These are phyloP conservation scores for Cladosporium sp. DNA, from an alignment of 2,329 filamentous ascomycete genomes.

Conservation along the genomic window DNA sequence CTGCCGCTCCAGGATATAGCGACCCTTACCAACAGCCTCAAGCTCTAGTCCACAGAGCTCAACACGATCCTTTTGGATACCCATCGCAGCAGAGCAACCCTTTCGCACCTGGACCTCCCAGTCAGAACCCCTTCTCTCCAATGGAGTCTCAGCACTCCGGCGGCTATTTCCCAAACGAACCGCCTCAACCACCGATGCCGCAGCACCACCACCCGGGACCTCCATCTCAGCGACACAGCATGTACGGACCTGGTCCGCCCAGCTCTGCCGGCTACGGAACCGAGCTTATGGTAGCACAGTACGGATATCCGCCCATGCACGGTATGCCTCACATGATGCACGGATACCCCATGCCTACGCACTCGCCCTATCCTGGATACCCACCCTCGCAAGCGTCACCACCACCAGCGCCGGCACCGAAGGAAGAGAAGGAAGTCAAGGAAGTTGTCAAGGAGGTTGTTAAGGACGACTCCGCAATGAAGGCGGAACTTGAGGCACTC, in stretches of 20 bases:
- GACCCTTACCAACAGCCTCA: conserved; percentile 26
- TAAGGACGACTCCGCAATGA: conserved; percentile 15
- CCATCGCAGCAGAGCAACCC: conserved; percentile 32
- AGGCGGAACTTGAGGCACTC: conserved; percentile 27
- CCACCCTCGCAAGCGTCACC: conserved; percentile 21
- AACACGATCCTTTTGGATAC: conserved; percentile 36
- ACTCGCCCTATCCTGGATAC: conserved; percentile 16
- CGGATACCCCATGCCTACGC: conserved; percentile 3
- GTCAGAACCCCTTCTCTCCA: conserved; percentile 29
- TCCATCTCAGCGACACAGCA: conserved; percentile 26
- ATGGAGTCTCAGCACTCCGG: conserved; percentile 19
- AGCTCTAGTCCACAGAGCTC: conserved; percentile 24
- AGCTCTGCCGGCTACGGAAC: conserved; percentile 14
- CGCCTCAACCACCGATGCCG: conserved; percentile 12
- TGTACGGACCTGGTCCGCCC: conserved; percentile 18
- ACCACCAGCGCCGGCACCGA: conserved; percentile 22
- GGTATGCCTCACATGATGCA: conserved; percentile 9
- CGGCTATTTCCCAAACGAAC: conserved; percentile 35
- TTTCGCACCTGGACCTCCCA: conserved; percentile 29
- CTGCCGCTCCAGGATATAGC: conserved; percentile 22
- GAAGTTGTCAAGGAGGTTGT: conserved; percentile 11
- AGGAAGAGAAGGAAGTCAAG: conserved; percentile 18
- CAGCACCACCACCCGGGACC: conserved; percentile 22
- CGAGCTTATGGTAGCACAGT: conserved; percentile 25
- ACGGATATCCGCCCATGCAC: conserved; percentile 19